These are phyloP conservation scores for Pseudogymnoascus sp. DNA, from an alignment of 2,329 filamentous ascomycete genomes.

Conservation along the genomic window DNA sequence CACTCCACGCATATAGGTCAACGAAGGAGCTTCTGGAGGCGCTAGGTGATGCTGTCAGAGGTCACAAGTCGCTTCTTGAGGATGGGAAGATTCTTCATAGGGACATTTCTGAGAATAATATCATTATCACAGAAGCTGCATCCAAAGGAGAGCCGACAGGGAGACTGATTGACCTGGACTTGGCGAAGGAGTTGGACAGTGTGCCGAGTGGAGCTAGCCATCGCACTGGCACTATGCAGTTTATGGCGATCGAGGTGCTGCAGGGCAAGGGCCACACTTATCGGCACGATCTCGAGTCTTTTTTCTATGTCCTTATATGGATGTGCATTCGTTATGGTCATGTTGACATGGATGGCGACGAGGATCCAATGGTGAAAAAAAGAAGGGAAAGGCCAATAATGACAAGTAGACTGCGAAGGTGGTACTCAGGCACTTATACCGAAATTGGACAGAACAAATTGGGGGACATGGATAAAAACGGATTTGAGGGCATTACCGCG, in stretches of 20 bases:
- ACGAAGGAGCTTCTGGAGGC: slow-evolving; percentile 30
- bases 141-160: slow-evolving; percentile 24
- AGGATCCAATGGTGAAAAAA: too few species aligned
- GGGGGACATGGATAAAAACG: too few species aligned
- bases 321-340: slow-evolving; percentile 21
- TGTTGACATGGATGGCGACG: not conserved
- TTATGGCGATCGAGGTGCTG: slow-evolving; percentile 32
- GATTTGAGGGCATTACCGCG: too few species aligned
- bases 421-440: slow-evolving; percentile 24
- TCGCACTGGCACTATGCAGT: slow-evolving; percentile 27
- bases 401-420: slow-evolving; percentile 19
- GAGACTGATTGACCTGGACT: slow-evolving; percentile 31
- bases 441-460: too few species aligned
- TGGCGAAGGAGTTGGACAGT: slow-evolving; percentile 25
- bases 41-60: slow-evolving; percentile 31
- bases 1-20: slow-evolving; percentile 25
- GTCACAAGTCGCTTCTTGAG: slow-evolving; percentile 30
- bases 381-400: not conserved
- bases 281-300: slow-evolving; percentile 29
- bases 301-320: slow-evolving; percentile 29
- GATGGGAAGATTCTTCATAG: slow-evolving; percentile 30
- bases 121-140: slow-evolving; percentile 32
- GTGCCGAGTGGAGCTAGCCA: slow-evolving; percentile 23
- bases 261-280: slow-evolving; percentile 27
- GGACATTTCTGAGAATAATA: slow-evolving; percentile 33